Evolutionary conservation across 2,329 filamentous ascomycete genomes (phyloP).

Genomic region (Neurospora crassa): DNA sequence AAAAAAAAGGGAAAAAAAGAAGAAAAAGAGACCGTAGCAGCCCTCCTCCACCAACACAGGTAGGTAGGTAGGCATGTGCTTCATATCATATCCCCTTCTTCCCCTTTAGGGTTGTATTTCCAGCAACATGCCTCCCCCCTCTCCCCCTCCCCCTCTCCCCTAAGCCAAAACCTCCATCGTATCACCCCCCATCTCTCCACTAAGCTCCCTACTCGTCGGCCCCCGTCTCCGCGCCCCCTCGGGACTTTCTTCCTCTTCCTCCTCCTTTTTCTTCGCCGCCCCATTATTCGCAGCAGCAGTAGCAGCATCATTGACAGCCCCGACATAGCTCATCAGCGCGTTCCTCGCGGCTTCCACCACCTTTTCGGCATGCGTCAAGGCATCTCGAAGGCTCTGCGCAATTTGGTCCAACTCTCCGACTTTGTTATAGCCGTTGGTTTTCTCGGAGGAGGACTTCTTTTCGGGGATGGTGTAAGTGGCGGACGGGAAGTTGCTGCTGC

Average conservation of each 20-base stretch:
- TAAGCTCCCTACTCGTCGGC: slow-evolving; percentile 43
- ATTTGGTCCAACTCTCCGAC: slow-evolving; percentile 26
- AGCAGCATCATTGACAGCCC: slow-evolving; percentile 1
- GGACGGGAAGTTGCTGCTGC: neutral
- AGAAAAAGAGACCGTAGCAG: neutral
- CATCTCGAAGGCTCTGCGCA: slow-evolving; percentile 31
- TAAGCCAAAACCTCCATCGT: slow-evolving; percentile 30
- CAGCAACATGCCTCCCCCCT: neutral
- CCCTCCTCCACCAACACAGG: neutral
- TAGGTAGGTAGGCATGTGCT: neutral
- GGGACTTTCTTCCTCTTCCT: slow-evolving; percentile 6
- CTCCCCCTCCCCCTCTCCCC: neutral
- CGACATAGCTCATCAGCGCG: slow-evolving; percentile 32
- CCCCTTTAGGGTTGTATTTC: neutral
- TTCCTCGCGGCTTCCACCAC: slow-evolving; percentile 34
- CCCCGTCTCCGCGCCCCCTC: slow-evolving; percentile 29
- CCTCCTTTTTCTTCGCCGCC: slow-evolving; percentile 1
- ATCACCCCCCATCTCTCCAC: slow-evolving; percentile 55
- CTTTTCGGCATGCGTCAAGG: slow-evolving; percentile 36
- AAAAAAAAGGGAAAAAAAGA: neutral
- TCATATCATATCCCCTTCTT: neutral
- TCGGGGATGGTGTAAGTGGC: neutral
- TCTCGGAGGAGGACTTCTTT: slow-evolving; percentile 2
- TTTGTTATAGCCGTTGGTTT: neutral
- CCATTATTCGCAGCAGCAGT: neutral